Evolutionary conservation across 768 basidiomycete genomes (phyloP).

Genomic region (Tubosaeta sp.): DNA sequence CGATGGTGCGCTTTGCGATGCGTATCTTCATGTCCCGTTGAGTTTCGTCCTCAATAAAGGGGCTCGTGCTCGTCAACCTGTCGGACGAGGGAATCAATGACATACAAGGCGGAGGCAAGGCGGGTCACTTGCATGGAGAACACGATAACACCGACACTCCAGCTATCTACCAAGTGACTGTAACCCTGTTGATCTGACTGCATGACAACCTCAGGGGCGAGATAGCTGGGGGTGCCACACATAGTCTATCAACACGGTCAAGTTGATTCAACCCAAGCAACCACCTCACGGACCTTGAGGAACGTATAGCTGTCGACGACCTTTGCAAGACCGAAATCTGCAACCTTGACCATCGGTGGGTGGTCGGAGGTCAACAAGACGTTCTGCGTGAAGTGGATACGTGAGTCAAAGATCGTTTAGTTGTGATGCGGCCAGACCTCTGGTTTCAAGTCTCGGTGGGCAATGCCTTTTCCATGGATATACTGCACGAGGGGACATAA

Average conservation of each 20-base stretch:
- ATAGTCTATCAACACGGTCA: slow-evolving; percentile 55
- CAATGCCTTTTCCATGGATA: slow-evolving; percentile 70
- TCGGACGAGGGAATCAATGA: not conserved
- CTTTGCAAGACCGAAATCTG: slow-evolving; percentile 96
- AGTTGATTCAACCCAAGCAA: not conserved
- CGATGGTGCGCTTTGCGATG: slow-evolving; percentile 54
- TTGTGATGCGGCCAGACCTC: slow-evolving; percentile 41
- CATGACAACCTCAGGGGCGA: slow-evolving; percentile 87
- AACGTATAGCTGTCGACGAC: slow-evolving; percentile 77
- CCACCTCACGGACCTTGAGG: slow-evolving; percentile 52
- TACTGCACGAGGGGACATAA: slow-evolving; percentile 37
- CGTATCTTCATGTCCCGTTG: slow-evolving; percentile 57
- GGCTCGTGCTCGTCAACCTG: slow-evolving; percentile 73
- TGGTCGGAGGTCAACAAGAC: slow-evolving; percentile 70
- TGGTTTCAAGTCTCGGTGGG: slow-evolving; percentile 94
- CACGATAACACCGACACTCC: slow-evolving; percentile 94
- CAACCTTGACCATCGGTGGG: slow-evolving; percentile 79
- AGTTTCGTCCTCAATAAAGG: slow-evolving; percentile 76
- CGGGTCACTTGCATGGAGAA: slow-evolving; percentile 71
- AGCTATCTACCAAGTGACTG: slow-evolving; percentile 87
- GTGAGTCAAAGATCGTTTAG: slow-evolving; percentile 2
- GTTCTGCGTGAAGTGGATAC: slow-evolving; percentile 44
- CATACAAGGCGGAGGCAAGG: not conserved
- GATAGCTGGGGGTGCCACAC: slow-evolving; percentile 95
- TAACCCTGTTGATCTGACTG: slow-evolving; percentile 65